Conservation (phyloP, 768 basidiomycete genomes). For the Boletellus emodensis region DNA sequence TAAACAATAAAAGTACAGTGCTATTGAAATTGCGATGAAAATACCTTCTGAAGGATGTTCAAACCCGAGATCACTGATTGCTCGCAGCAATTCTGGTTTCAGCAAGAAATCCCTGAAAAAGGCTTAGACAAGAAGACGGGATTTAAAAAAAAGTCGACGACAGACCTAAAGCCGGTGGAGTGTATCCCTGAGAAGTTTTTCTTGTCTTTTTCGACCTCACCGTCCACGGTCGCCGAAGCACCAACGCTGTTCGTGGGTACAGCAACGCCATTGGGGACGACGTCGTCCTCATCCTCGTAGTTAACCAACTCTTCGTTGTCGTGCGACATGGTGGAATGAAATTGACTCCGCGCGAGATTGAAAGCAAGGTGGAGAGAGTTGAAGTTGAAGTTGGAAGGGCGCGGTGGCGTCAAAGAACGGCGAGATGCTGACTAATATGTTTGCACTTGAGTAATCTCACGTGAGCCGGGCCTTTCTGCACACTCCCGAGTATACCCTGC, state of each 20-base stretch:
- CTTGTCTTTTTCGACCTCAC: slow-evolving; percentile 74
- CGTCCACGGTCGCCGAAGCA: slow-evolving; percentile 42
- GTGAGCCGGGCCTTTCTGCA: slow-evolving; percentile 26
- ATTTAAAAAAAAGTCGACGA: slow-evolving; percentile 11
- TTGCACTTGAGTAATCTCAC: slow-evolving; percentile 14
- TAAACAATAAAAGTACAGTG: neutral
- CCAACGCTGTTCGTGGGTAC: slow-evolving; percentile 48
- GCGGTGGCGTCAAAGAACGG: slow-evolving; percentile 17
- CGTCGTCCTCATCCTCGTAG: slow-evolving; percentile 89
- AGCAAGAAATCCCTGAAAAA: slow-evolving; percentile 84
- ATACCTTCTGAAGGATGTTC: slow-evolving; percentile 99
- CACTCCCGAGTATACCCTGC: neutral
- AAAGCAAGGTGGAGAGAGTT: slow-evolving; percentile 18
- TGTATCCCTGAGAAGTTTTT: slow-evolving; percentile 99
- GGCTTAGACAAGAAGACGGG: slow-evolving; percentile 1
- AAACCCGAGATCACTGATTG: slow-evolving; percentile 99
- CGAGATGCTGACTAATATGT: slow-evolving; percentile 25
- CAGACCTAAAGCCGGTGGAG: slow-evolving; percentile 97
- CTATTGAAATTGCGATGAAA: neutral
- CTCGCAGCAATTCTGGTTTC: slow-evolving; percentile 94
- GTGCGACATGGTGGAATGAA: slow-evolving; percentile 55
- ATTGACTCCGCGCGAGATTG: slow-evolving; percentile 25
- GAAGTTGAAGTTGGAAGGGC: slow-evolving; percentile 15
- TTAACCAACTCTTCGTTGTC: slow-evolving; percentile 93
- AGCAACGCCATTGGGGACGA: slow-evolving; percentile 56